Base-by-base conservation (phyloP, 1,284 basidiomycete species). In the Apiotrichum laibachii region DNA sequence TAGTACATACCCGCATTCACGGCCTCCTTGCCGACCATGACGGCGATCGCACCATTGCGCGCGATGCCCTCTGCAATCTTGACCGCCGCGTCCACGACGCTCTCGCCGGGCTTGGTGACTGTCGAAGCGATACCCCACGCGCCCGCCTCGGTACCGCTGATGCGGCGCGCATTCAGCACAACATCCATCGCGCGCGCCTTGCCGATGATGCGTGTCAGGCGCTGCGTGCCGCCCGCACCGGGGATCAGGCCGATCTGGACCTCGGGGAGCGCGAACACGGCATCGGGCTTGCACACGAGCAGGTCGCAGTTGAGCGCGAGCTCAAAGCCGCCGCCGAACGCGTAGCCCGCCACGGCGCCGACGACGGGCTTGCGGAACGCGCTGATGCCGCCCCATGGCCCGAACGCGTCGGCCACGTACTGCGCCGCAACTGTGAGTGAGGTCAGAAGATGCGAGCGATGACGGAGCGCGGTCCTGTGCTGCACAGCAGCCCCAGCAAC, bases 261-360 rank as follows among this genome's bases (percentile, higher is more conserved):
- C 76, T 94, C 91, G 4, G 90, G 89, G 15, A 92, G 78, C 6
- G 89, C 89, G 50, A 94, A 50, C 11, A 33, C 21, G n/a, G 56
- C 94, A 13, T 85, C 90, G 4, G 92, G 90, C 5, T 92, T 88
- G 15, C 89, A 92, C 58, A 97, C 85, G 71, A 98, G 88, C 77
- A 99, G 93, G 80, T 98, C 95, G 77, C 90, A 81, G 75, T 92
- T 90, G 72, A 98, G 85, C 9, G 94, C 94, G 46, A 98, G 85
- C 76, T 98, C 94, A 72, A 92, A 94, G 49, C 95, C 94, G 48
- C 94, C 95, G 7, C 95, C 95, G 63, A 98, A 88, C 90, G 94
- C 94, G 71, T 89, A 97, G 18, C 95, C 95, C 73, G 88, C 92
- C 55, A 99, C 93, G 7, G 95, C 95, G 39, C 92, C 93, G 59